A percentile compares a stretch with the other conserved stretches of the same genome.
Conservation (phyloP, 148 eudicot genomes). For the Nepenthes mirabilis region DNA sequence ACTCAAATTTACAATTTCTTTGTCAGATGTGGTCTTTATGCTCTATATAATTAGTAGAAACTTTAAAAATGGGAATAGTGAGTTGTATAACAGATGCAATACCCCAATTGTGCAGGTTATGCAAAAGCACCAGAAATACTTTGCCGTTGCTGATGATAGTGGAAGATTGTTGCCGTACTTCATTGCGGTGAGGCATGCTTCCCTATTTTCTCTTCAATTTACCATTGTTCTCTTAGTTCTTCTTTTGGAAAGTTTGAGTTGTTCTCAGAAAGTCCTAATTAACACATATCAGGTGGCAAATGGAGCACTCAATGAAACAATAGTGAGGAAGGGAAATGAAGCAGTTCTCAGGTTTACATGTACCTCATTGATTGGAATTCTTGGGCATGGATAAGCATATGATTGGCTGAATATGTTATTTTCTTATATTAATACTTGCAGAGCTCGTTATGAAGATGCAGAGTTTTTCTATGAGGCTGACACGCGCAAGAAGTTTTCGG, state of each 20-base stretch:
- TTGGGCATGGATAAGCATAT: neutral
- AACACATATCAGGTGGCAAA: conserved; percentile 63
- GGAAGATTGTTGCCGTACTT: conserved; percentile 78
- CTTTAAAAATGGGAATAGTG: too few relatives aligned
- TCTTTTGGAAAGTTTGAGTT: neutral
- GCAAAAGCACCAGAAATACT: conserved; percentile 99
- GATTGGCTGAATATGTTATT: too few relatives aligned
- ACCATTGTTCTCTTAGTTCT: neutral
- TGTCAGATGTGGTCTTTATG: too few relatives aligned
- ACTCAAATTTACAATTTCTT: too few relatives aligned
- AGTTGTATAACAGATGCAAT: neutral
- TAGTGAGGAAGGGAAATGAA: conserved; percentile 92
- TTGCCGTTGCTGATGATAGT: conserved; percentile 57
- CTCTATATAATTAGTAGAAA: too few relatives aligned
- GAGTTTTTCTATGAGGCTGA: conserved; percentile 93
- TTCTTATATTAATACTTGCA: conserved; percentile 13
- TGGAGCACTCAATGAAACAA: conserved; percentile 68
- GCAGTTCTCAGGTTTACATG: conserved; percentile 79
- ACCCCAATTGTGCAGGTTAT: conserved; percentile 53
- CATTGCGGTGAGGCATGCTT: conserved; percentile 39
- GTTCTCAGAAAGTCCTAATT: neutral
- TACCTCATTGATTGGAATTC: neutral
- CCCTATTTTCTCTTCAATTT: neutral
- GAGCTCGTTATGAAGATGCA: conserved; percentile 99
- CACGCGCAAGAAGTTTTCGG: conserved; percentile 58